These are phyloP conservation scores for Claviceps africana DNA, from an alignment of 2,329 filamentous ascomycete genomes.

Conservation along the genomic window DNA sequence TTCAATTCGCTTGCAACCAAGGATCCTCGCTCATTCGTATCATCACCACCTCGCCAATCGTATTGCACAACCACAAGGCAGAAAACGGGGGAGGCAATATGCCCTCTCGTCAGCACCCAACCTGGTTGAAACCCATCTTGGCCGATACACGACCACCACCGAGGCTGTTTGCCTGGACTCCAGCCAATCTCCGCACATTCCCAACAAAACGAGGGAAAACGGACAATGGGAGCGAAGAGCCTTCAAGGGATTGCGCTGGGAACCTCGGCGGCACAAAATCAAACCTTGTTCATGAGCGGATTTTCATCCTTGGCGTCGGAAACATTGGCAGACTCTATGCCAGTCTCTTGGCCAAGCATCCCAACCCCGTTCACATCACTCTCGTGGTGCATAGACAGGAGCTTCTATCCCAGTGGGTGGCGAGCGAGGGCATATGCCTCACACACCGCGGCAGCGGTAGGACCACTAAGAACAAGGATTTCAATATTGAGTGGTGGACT, in stretches of 20 bases:
- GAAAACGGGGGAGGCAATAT: neutral
- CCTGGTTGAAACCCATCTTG: constrained; percentile 22
- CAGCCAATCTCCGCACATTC: constrained; percentile 14
- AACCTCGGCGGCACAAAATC: neutral
- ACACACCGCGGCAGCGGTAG: constrained; percentile 17
- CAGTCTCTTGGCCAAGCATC: constrained; percentile 48
- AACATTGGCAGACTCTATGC: constrained; percentile 73
- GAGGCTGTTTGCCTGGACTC: constrained; percentile 24
- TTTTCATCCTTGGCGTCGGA: constrained; percentile 68
- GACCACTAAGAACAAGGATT: constrained; percentile 19
- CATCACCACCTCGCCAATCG: neutral
- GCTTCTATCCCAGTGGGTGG: constrained; percentile 34
- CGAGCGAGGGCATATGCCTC: constrained; percentile 30
- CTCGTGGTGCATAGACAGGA: constrained; percentile 57
- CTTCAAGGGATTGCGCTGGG: neutral
- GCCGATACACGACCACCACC: constrained; percentile 14
- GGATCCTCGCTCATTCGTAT: neutral
- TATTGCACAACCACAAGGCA: neutral
- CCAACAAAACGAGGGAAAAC: neutral
- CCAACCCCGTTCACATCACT: constrained; percentile 56
- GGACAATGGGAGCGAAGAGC: neutral
- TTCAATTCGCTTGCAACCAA: neutral
- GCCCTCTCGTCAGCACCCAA: constrained; percentile 2
- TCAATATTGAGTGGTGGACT: constrained; percentile 42
- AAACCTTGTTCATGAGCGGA: constrained; percentile 29